Conservation (phyloP, 306 rosid genomes). For the Alnus rubra region DNA sequence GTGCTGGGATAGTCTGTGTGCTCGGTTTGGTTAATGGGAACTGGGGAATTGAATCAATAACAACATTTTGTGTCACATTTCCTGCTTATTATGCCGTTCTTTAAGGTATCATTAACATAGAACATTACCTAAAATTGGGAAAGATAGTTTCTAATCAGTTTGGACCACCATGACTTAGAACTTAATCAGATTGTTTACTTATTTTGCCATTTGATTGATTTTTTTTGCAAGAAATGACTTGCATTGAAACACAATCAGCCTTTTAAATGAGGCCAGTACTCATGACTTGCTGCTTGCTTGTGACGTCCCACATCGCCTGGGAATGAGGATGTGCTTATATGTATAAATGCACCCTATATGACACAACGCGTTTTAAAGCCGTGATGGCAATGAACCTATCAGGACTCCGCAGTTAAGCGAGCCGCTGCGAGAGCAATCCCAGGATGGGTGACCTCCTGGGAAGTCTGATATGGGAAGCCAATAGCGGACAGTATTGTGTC, state of each 20-base stretch:
- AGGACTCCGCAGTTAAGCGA: too few relatives aligned
- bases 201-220: background rate
- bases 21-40: background rate
- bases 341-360: too few relatives aligned
- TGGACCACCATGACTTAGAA: background rate
- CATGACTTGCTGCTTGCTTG: background rate
- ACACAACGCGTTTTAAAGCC: too few relatives aligned
- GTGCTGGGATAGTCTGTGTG: background rate
- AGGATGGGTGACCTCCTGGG: too few relatives aligned
- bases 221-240: too few relatives aligned
- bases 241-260: background rate
- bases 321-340: too few relatives aligned
- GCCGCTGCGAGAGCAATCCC: too few relatives aligned
- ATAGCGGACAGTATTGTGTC: too few relatives aligned
- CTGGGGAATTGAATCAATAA: background rate
- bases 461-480: too few relatives aligned
- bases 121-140: background rate
- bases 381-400: too few relatives aligned
- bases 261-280: background rate
- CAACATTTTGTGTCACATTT: conserved; percentile 1
- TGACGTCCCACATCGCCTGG: too few relatives aligned
- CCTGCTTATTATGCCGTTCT: background rate
- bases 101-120: background rate
- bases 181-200: background rate
- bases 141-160: background rate